Conservation (phyloP, 805 yeast species). For the Zygosaccharomyces gambellarensis region DNA sequence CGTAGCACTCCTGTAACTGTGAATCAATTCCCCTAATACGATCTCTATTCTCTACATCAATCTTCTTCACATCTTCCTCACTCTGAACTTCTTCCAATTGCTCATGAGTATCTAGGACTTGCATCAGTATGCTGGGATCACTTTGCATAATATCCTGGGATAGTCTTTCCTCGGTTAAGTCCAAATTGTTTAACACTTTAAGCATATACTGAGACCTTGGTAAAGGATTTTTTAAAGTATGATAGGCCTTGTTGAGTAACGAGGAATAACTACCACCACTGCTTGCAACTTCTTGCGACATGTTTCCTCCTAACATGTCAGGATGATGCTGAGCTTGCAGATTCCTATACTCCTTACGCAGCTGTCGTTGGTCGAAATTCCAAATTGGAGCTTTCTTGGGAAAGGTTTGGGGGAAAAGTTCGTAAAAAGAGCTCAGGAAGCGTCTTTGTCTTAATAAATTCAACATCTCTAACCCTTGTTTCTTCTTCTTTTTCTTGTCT, state of each 20-base stretch:
- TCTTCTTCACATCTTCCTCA: conserved; percentile 51
- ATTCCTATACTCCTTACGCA: conserved; percentile 69
- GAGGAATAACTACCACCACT: conserved; percentile 38
- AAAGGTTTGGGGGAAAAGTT: conserved; percentile 71
- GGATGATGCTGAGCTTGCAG: conserved; percentile 81
- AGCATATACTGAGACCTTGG: conserved; percentile 61
- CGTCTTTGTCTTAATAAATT: conserved; percentile 11
- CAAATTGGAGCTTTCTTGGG: conserved; percentile 68
- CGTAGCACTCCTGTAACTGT: conserved; percentile 45
- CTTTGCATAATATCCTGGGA: conserved; percentile 41
- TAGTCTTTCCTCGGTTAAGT: conserved; percentile 55
- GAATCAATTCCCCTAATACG: conserved; percentile 48
- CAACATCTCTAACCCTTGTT: conserved; percentile 3
- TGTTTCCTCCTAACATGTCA: conserved; percentile 44
- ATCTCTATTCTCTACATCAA: conserved; percentile 52
- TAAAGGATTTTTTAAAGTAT: conserved; percentile 65
- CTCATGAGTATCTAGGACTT: conserved; percentile 81
- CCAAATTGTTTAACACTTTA: conserved; percentile 41
- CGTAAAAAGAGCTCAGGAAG: conserved; percentile 42
- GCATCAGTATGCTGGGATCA: conserved; percentile 60
- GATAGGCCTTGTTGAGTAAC: conserved; percentile 70
- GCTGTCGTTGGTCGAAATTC: conserved; percentile 45
- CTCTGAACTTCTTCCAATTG: conserved; percentile 60
- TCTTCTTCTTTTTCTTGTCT: neutral
- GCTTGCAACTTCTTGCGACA: conserved; percentile 10